Conservation (phyloP, 2,329 filamentous ascomycete genomes). For the Sporothrix phasma region DNA sequence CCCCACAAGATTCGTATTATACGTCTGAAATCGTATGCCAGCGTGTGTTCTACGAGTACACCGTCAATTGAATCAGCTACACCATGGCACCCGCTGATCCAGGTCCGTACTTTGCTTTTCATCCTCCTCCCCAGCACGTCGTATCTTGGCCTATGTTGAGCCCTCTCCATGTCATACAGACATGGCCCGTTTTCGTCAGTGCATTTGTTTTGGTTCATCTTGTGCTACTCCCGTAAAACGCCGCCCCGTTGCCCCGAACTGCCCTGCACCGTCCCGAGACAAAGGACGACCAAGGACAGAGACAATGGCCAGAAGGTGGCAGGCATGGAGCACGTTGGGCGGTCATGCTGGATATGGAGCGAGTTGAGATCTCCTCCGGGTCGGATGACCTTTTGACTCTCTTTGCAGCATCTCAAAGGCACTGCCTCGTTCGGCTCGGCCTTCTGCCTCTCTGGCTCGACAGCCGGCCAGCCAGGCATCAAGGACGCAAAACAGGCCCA, state of each 20-base stretch:
- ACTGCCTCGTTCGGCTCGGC: not conserved
- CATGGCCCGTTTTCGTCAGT: not conserved
- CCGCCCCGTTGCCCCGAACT: not conserved
- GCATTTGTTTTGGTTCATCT: not conserved
- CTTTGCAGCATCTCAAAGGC: not conserved
- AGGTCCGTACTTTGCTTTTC: too few species aligned
- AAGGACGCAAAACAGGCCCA: not conserved
- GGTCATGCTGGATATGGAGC: not conserved
- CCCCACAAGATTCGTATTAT: too few species aligned
- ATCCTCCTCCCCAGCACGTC: too few species aligned
- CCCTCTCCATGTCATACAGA: not conserved
- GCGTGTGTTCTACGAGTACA: too few species aligned
- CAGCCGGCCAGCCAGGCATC: too few species aligned
- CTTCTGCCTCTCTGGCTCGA: too few species aligned
- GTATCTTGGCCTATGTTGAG: not conserved
- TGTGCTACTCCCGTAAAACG: not conserved
- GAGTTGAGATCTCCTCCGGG: not conserved
- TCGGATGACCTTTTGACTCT: not conserved
- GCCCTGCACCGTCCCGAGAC: not conserved
- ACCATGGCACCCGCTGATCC: too few species aligned
- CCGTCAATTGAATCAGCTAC: too few species aligned
- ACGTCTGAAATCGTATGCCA: too few species aligned
- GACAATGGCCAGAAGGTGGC: not conserved
- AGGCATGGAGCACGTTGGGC: not conserved
- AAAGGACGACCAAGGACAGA: not conserved